Evolutionary conservation across 257 asterid species (phyloP).

Genomic region (Salvia rosmarinus): DNA sequence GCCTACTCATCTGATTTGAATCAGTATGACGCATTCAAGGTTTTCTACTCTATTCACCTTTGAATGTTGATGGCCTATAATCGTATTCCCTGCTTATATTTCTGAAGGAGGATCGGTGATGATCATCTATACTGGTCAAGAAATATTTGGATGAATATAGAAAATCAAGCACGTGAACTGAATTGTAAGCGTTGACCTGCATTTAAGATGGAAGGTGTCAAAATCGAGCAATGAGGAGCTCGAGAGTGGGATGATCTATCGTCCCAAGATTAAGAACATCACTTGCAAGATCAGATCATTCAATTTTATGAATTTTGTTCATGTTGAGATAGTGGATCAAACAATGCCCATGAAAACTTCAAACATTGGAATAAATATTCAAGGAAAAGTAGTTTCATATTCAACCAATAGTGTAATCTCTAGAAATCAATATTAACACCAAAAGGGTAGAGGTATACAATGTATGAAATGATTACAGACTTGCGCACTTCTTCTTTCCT

Average conservation of each 20-base stretch:
- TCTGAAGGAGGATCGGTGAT: conserved; percentile 43
- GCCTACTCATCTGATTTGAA: conserved; percentile 47
- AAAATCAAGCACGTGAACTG: conserved; percentile 71
- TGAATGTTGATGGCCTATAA: conserved; percentile 36
- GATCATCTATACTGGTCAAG: conserved; percentile 58
- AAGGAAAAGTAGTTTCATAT: too few species aligned
- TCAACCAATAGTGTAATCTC: too few species aligned
- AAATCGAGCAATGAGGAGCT: conserved; percentile 6
- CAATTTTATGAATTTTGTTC: conserved; percentile 13
- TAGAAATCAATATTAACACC: too few species aligned
- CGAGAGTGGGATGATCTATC: conserved; percentile 37
- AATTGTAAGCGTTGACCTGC: conserved; percentile 82
- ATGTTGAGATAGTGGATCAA: conserved; percentile 20
- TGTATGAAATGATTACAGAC: too few species aligned
- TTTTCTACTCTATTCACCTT: conserved; percentile 37
- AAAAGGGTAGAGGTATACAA: too few species aligned
- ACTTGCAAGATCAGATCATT: conserved; percentile 38
- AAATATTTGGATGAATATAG: conserved; percentile 83
- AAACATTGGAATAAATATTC: conserved; percentile 23
- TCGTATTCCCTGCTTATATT: conserved; percentile 36
- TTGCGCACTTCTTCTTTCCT: too few species aligned
- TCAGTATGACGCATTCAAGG: conserved; percentile 36
- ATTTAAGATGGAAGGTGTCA: conserved; percentile 25
- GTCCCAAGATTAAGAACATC: conserved; percentile 45
- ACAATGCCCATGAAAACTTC: conserved; percentile 24